Conservation (phyloP, 306 rosid genomes). For the Vigna trinervia region DNA sequence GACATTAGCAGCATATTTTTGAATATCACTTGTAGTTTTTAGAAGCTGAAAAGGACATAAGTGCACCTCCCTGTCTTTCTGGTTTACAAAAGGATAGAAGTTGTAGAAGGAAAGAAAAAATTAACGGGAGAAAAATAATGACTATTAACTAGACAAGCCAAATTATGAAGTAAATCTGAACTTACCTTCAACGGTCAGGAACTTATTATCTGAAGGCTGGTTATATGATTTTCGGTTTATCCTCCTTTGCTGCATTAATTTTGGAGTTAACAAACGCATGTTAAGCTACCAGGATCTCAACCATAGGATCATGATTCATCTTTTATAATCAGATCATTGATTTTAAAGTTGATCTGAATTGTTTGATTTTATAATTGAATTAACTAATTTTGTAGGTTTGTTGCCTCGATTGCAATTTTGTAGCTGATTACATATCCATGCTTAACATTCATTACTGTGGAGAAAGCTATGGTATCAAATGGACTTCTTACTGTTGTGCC, state of each 20-base stretch:
- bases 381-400: conserved; percentile 46
- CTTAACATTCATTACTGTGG: conserved; percentile 29
- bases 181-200: conserved; percentile 14
- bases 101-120: not conserved
- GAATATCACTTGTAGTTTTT: conserved; percentile 22
- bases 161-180: conserved; percentile 16
- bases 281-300: conserved; percentile 21
- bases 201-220: conserved; percentile 23
- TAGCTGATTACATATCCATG: conserved; percentile 48
- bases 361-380: conserved; percentile 35
- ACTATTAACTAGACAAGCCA: not conserved
- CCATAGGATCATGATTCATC: conserved; percentile 30
- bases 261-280: conserved; percentile 30
- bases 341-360: conserved; percentile 31
- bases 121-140: not conserved
- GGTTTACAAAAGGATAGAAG: not conserved
- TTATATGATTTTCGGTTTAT: not conserved
- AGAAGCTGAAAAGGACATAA: not conserved
- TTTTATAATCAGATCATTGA: conserved; percentile 13
- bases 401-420: conserved; percentile 49
- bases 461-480: conserved; percentile 45
- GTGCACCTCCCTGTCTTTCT: conserved; percentile 8
- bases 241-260: conserved; percentile 1
- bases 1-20: not conserved
- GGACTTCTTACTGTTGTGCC: conserved; percentile 39